A percentile compares a stretch with the other conserved stretches of the same genome.
These are phyloP conservation scores for Amanita thiersii DNA, from an alignment of 768 basidiomycete species.

Conservation along the genomic window DNA sequence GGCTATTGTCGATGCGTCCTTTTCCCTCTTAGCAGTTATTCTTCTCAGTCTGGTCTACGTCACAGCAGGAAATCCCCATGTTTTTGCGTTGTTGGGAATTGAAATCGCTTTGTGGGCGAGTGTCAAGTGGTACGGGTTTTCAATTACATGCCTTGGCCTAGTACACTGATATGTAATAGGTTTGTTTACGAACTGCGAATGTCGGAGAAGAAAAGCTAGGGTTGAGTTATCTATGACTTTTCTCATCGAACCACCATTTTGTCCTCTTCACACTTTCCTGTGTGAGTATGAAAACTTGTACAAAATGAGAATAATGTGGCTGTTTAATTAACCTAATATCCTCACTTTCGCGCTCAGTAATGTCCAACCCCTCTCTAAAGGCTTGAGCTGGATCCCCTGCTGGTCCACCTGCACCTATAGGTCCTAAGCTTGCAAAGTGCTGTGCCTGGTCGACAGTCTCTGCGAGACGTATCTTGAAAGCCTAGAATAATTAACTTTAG, in stretches of 20 bases:
- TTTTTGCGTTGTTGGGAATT: conserved; percentile 58
- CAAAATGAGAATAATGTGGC: conserved; percentile 6
- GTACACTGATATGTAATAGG: too few relatives aligned
- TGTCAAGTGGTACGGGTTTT: conserved; percentile 77
- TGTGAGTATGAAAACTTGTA: conserved; percentile 73
- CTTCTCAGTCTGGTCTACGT: conserved; percentile 50
- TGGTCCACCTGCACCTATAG: conserved; percentile 43
- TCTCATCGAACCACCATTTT: conserved; percentile 82
- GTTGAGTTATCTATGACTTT: conserved; percentile 33
- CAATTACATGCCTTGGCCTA: too few relatives aligned
- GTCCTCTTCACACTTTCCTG: conserved; percentile 74
- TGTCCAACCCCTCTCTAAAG: conserved; percentile 88
- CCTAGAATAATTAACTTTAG: conserved; percentile 30
- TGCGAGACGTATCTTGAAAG: conserved; percentile 68
- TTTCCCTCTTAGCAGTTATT: conserved; percentile 48
- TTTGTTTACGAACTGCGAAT: conserved; percentile 57
- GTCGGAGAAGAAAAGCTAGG: conserved; percentile 12
- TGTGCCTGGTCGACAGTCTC: conserved; percentile 84
- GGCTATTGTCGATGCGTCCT: conserved; percentile 52
- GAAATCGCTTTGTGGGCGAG: conserved; percentile 68
- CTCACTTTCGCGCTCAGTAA: conserved; percentile 87
- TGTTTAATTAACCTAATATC: conserved; percentile 11
- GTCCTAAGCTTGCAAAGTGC: conserved; percentile 71
- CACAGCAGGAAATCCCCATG: conserved; percentile 59
- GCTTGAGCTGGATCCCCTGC: conserved; percentile 55